Conservation (phyloP, 2,329 filamentous ascomycete genomes). For the Alternaria triticimaculans region DNA sequence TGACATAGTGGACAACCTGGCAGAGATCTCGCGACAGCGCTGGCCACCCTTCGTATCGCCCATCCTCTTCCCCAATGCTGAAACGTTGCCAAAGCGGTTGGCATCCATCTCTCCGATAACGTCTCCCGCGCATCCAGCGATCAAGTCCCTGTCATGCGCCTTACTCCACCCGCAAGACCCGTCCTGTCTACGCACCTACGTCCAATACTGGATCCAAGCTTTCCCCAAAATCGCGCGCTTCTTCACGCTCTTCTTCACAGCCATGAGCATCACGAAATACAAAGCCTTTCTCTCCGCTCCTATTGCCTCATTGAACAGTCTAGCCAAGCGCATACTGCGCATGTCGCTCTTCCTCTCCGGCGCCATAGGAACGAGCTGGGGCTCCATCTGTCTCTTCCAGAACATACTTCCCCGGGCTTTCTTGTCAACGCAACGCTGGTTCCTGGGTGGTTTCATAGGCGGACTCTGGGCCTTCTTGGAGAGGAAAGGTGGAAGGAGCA, state of each 20-base stretch:
- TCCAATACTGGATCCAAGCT: constrained; percentile 84
- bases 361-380: constrained; percentile 87
- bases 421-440: constrained; percentile 84
- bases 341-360: constrained; percentile 81
- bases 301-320: constrained; percentile 67
- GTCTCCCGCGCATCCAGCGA: constrained; percentile 83
- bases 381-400: constrained; percentile 87
- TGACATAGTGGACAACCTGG: constrained; percentile 81
- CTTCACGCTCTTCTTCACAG: constrained; percentile 76
- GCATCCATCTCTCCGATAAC: constrained; percentile 76
- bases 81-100: constrained; percentile 70
- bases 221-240: constrained; percentile 81
- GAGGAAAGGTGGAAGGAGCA: constrained; percentile 61
- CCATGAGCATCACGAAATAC: constrained; percentile 73
- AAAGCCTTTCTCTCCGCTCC: constrained; percentile 73
- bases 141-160: constrained; percentile 85
- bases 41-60: constrained; percentile 92
- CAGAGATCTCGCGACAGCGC: constrained; percentile 77
- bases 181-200: constrained; percentile 84
- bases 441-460: constrained; percentile 83
- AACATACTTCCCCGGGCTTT: constrained; percentile 74
- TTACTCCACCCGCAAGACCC: constrained; percentile 87
- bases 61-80: constrained; percentile 77
- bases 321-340: constrained; percentile 74
- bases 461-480: constrained; percentile 86